A percentile compares a stretch with the other conserved stretches of the same genome.
Evolutionary conservation across 805 yeast species (phyloP).

Genomic region (Pichia nanzhaoensis): DNA sequence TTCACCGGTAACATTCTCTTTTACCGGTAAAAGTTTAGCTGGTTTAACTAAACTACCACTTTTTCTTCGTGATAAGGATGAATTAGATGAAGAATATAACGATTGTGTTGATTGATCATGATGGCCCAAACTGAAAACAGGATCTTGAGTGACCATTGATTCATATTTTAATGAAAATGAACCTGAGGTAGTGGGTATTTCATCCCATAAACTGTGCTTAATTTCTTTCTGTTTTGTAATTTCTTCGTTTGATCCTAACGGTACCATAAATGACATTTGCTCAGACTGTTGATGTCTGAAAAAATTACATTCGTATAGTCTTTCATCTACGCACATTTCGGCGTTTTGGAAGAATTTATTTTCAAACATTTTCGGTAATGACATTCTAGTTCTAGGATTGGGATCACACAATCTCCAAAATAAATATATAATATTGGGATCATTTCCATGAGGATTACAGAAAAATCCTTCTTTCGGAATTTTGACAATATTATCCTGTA

Average conservation of each 20-base stretch:
- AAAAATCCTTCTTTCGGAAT: conserved; percentile 37
- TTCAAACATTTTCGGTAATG: conserved; percentile 43
- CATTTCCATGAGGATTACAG: conserved; percentile 18
- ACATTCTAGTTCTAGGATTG: conserved; percentile 44
- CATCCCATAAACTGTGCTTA: conserved; percentile 9
- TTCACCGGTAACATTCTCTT: too few relatives aligned
- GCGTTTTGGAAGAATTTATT: conserved; percentile 60
- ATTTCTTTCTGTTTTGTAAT: conserved; percentile 7
- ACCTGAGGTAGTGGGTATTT: conserved; percentile 2
- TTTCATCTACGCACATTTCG: conserved; percentile 55
- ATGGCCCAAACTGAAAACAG: too few relatives aligned
- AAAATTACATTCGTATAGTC: conserved; percentile 22
- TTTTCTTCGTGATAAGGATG: background rate
- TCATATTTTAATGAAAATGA: background rate
- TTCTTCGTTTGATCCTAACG: conserved; percentile 8
- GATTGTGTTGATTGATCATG: background rate
- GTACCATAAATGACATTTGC: conserved; percentile 7
- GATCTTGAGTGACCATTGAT: background rate
- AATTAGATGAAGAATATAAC: background rate
- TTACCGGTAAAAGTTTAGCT: too few relatives aligned
- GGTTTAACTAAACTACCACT: too few relatives aligned
- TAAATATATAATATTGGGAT: conserved; percentile 16
- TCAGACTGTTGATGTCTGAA: conserved; percentile 13
- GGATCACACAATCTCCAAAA: conserved; percentile 74
- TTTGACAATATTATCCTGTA: conserved; percentile 49